These are phyloP conservation scores for Sarcodon sp. DNA, from an alignment of 768 basidiomycete species.

Conservation along the genomic window DNA sequence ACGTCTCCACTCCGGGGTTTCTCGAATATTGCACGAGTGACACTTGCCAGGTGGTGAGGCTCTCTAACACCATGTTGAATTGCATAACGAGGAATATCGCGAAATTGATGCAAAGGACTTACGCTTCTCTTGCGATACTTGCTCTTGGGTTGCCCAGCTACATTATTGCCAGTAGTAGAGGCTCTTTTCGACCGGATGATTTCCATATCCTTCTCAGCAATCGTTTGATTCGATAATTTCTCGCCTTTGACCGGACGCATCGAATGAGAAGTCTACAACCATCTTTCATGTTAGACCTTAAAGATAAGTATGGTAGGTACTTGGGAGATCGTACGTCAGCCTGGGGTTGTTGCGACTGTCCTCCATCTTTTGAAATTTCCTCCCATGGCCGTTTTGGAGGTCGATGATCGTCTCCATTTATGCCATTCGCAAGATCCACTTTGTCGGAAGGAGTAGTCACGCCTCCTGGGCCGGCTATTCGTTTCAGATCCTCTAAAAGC, in stretches of 20 bases:
- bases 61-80: slow-evolving; percentile 29
- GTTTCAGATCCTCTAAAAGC: slow-evolving; percentile 48
- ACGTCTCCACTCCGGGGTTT: slow-evolving; percentile 82
- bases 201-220: slow-evolving; percentile 79
- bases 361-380: slow-evolving; percentile 41
- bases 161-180: slow-evolving; percentile 40
- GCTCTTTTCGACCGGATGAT: slow-evolving; percentile 73
- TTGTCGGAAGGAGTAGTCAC: slow-evolving; percentile 9
- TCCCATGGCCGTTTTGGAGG: slow-evolving; percentile 76
- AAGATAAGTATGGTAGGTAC: no score
- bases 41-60: slow-evolving; percentile 81
- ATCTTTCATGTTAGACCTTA: neutral
- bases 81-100: slow-evolving; percentile 8
- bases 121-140: slow-evolving; percentile 83
- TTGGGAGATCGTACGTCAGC: no score
- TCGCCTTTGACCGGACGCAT: slow-evolving; percentile 17
- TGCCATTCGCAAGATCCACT: neutral
- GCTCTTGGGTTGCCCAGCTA: slow-evolving; percentile 46
- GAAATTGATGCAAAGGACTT: slow-evolving; percentile 21
- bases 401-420: slow-evolving; percentile 31
- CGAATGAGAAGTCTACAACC: slow-evolving; percentile 7
- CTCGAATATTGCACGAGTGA: slow-evolving; percentile 77
- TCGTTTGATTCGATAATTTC: slow-evolving; percentile 26
- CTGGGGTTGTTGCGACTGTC: no score
- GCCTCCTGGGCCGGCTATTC: slow-evolving; percentile 21